These are phyloP conservation scores for Camelina neglecta DNA, from an alignment of 345 rosid species.

Conservation along the genomic window DNA sequence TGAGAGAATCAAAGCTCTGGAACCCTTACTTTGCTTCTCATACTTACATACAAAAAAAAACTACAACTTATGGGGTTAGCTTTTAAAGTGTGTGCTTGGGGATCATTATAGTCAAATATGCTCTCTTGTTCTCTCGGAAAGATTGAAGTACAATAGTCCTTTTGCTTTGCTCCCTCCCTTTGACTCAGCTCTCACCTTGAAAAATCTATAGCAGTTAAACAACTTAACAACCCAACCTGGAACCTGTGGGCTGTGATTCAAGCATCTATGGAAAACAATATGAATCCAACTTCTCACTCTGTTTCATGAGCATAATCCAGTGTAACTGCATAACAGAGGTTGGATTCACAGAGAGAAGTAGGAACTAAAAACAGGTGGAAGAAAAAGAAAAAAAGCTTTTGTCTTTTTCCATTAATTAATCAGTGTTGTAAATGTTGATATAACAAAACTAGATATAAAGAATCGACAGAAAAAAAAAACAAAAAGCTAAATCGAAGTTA, in stretches of 20 bases:
- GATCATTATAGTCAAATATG: no score
- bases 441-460: conserved; percentile 45
- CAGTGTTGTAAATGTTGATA: conserved; percentile 60
- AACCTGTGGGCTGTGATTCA: not conserved
- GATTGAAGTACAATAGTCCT: no score
- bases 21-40: not conserved
- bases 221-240: not conserved
- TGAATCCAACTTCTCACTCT: conserved; percentile 29
- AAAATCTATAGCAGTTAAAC: not conserved
- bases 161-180: no score
- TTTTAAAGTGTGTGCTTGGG: no score
- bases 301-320: not conserved
- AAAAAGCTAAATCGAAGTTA: conserved; percentile 31
- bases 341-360: conserved; percentile 2
- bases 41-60: no score
- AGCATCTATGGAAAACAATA: conserved; percentile 8
- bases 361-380: conserved; percentile 5
- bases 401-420: conserved; percentile 58
- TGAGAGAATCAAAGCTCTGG: not conserved
- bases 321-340: conserved; percentile 19
- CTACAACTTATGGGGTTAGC: no score
- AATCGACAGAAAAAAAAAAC: conserved; percentile 23
- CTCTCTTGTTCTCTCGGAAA: no score
- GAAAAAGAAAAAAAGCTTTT: not conserved
- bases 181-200: not conserved